Evolutionary conservation across 2,329 filamentous ascomycete species (phyloP).

Genomic region (Diaporthe capsici): DNA sequence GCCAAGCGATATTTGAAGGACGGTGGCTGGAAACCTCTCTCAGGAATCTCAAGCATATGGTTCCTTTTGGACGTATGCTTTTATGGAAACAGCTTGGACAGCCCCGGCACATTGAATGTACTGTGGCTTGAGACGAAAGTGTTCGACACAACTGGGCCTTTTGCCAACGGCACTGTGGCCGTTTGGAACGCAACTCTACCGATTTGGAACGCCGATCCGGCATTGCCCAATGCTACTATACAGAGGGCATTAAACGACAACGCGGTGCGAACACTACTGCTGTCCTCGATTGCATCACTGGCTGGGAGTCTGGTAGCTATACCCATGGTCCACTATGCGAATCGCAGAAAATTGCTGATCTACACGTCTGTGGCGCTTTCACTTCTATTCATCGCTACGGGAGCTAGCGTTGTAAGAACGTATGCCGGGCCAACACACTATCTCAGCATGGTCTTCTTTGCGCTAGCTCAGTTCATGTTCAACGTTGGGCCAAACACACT

Average conservation of each 20-base stretch:
- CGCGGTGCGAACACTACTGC: constrained; percentile 17
- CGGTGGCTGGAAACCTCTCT: constrained; percentile 51
- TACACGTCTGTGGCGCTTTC: constrained; percentile 35
- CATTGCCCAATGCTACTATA: constrained; percentile 43
- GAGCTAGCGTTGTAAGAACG: constrained; percentile 43
- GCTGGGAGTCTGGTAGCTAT: constrained; percentile 42
- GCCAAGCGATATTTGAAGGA: constrained; percentile 46
- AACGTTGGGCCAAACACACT: constrained; percentile 50
- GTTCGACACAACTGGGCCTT: not conserved
- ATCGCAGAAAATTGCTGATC: constrained; percentile 40
- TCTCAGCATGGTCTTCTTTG: constrained; percentile 43
- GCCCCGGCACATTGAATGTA: constrained; percentile 53
- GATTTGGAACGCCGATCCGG: constrained; percentile 43
- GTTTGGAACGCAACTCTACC: constrained; percentile 36
- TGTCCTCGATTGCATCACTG: constrained; percentile 43
- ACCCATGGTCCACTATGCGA: constrained; percentile 41
- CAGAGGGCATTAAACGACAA: constrained; percentile 38
- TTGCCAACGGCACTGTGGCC: constrained; percentile 50
- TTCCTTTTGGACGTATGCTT: constrained; percentile 69
- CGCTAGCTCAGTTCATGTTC: constrained; percentile 47
- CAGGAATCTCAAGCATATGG: constrained; percentile 63
- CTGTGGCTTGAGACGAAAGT: not conserved
- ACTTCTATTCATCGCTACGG: constrained; percentile 43
- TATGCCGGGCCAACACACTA: constrained; percentile 37
- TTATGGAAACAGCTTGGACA: constrained; percentile 66